Evolutionary conservation across 805 yeast species (phyloP).

Genomic region (Lachancea sp.): DNA sequence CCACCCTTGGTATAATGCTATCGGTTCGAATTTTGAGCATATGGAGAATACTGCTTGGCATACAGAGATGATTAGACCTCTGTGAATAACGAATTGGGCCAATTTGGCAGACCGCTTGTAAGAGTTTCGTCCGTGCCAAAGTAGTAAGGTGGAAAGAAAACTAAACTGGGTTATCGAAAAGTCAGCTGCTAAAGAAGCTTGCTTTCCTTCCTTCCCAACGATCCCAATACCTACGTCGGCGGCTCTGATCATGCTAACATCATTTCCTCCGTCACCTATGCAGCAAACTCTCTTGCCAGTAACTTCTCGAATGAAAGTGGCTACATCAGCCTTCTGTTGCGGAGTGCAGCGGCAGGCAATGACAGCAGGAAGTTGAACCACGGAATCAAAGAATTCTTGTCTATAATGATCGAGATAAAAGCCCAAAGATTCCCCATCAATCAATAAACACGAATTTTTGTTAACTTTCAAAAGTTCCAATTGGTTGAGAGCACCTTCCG

Average conservation of each 20-base stretch:
- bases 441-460: slow-evolving; percentile 56
- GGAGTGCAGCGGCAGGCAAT: slow-evolving; percentile 98
- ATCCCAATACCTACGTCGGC: slow-evolving; percentile 99
- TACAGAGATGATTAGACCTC: slow-evolving; percentile 89
- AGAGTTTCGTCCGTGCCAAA: slow-evolving; percentile 98
- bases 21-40: slow-evolving; percentile 81
- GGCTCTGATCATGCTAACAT: slow-evolving; percentile 96
- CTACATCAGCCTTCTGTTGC: slow-evolving; percentile 96
- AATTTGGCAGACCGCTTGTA: slow-evolving; percentile 92
- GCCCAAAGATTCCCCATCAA: slow-evolving; percentile 90
- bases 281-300: slow-evolving; percentile 93
- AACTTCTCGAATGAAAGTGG: slow-evolving; percentile 62
- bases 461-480: slow-evolving; percentile 65
- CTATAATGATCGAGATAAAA: slow-evolving; percentile 56
- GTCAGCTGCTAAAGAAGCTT: slow-evolving; percentile 95
- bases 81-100: slow-evolving; percentile 92
- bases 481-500: slow-evolving; percentile 63
- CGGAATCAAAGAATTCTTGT: slow-evolving; percentile 71
- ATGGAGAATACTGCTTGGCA: slow-evolving; percentile 93
- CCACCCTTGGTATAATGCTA: slow-evolving; percentile 94
- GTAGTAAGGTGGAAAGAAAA: slow-evolving; percentile 72
- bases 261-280: slow-evolving; percentile 99
- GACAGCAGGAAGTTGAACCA: slow-evolving; percentile 81
- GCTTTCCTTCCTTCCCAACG: slow-evolving; percentile 97
- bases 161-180: slow-evolving; percentile 90